Percentiles rank a stretch among this genome's conserved stretches.
These are phyloP conservation scores for Zygnema cylindricum DNA, from an alignment of 139 green algal species.

Conservation along the genomic window DNA sequence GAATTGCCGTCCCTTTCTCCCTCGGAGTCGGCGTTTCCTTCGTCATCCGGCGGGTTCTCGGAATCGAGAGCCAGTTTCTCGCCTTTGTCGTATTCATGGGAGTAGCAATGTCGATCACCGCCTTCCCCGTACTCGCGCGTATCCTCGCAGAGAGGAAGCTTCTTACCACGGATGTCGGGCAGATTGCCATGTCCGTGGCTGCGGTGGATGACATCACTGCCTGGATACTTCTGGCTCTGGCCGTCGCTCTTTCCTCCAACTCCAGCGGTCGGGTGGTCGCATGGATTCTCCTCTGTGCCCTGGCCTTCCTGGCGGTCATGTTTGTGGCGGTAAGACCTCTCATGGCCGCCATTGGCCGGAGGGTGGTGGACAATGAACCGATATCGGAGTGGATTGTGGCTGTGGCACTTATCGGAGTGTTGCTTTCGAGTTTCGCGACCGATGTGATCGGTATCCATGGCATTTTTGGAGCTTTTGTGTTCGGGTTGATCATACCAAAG, in stretches of 20 bases:
- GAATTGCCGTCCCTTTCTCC: slow-evolving; percentile 63
- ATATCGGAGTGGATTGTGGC: slow-evolving; percentile 39
- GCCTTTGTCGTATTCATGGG: slow-evolving; percentile 66
- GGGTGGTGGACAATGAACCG: slow-evolving; percentile 36
- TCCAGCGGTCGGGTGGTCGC: slow-evolving; percentile 2
- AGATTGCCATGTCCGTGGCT: slow-evolving; percentile 58
- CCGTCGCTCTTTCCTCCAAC: slow-evolving; percentile 60
- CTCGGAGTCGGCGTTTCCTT: slow-evolving; percentile 52
- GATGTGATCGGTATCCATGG: slow-evolving; percentile 67
- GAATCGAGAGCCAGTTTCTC: slow-evolving; percentile 13
- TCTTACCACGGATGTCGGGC: slow-evolving; percentile 52
- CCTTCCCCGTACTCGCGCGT: slow-evolving; percentile 64
- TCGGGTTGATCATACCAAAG: slow-evolving; percentile 67
- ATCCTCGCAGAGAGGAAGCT: slow-evolving; percentile 62
- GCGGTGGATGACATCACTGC: slow-evolving; percentile 58
- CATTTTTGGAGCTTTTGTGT: slow-evolving; percentile 70
- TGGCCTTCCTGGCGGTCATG: slow-evolving; percentile 64
- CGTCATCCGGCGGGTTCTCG: slow-evolving; percentile 50
- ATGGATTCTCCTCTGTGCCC: slow-evolving; percentile 59
- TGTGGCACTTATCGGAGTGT: slow-evolving; percentile 39
- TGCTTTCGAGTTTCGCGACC: slow-evolving; percentile 56
- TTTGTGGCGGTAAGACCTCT: slow-evolving; percentile 43
- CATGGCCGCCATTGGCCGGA: slow-evolving; percentile 35
- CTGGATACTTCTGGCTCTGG: slow-evolving; percentile 62
- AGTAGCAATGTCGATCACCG: slow-evolving; percentile 66